Percentiles rank a stretch among this genome's conserved stretches.
phyloP scores from a whole-genome alignment of 2,329 filamentous ascomycete species.

The Lachnellula arida region DNA sequence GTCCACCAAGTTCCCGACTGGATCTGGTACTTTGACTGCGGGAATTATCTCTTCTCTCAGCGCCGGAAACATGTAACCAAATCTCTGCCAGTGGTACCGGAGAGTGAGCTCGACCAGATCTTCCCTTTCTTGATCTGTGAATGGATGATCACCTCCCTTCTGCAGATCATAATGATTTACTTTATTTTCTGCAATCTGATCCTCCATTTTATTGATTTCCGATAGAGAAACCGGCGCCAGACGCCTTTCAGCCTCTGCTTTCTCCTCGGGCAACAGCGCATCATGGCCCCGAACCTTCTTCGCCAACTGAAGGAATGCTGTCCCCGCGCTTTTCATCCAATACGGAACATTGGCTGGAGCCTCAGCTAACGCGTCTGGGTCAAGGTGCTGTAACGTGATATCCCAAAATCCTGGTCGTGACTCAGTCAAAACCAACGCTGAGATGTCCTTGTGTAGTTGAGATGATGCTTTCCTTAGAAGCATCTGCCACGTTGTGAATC shows the following conservation, averaged over 20 bases:
- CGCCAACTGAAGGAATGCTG: neutral
- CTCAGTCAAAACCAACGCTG: neutral
- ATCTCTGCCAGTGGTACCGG: neutral
- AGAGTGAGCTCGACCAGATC: neutral
- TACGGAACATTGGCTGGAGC: neutral
- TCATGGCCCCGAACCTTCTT: neutral
- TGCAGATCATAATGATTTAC: neutral
- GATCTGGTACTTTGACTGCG: neutral
- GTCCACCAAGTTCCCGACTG: neutral
- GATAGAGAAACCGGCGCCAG: neutral
- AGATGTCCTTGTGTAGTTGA: no score
- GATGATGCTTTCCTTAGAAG: neutral
- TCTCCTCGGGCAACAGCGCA: neutral
- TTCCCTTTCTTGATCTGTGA: neutral
- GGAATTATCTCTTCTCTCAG: neutral
- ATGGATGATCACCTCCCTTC: no score
- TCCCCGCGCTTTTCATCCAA: neutral
- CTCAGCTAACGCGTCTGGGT: neutral
- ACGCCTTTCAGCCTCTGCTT: neutral
- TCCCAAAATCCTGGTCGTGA: neutral
- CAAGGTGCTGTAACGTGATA: neutral
- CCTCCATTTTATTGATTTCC: conserved; percentile 9
- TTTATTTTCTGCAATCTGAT: neutral
- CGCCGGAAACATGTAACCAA: neutral
- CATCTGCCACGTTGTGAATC: neutral